Evolutionary conservation across 129 eudicot genomes (phyloP).

Genomic region (carrot (Daucus carota)): DNA sequence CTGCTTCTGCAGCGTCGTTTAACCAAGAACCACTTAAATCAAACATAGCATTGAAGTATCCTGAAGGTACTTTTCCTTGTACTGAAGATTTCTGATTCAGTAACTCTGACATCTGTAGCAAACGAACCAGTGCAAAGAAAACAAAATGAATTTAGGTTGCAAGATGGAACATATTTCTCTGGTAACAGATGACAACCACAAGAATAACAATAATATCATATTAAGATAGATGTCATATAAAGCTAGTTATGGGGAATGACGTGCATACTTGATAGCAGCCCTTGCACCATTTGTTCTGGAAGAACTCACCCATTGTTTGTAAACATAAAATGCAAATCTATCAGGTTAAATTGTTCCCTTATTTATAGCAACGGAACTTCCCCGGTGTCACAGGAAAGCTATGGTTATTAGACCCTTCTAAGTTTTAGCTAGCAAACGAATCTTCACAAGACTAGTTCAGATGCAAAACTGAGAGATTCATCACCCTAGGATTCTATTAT

Average conservation of each 20-base stretch:
- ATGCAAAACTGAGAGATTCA: not conserved
- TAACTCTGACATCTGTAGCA: slow-evolving; percentile 86
- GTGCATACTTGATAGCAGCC: not conserved
- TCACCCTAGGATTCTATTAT: not conserved
- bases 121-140: not conserved
- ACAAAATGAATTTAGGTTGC: not conserved
- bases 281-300: not conserved
- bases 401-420: not conserved
- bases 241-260: not conserved
- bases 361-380: not conserved
- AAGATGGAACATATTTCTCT: not conserved
- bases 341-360: not conserved
- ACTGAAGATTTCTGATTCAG: slow-evolving; percentile 85
- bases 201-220: too few species aligned
- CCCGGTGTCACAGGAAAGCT: not conserved
- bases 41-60: slow-evolving; percentile 77
- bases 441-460: not conserved
- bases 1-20: slow-evolving; percentile 73
- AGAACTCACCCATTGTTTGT: not conserved
- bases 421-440: not conserved
- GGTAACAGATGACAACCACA: not conserved
- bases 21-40: slow-evolving; percentile 89
- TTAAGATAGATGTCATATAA: not conserved
- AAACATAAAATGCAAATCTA: not conserved
- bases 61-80: slow-evolving; percentile 96